phyloP scores from a whole-genome alignment of 2,329 filamentous ascomycete genomes.

The Cladosporium colombiae region DNA sequence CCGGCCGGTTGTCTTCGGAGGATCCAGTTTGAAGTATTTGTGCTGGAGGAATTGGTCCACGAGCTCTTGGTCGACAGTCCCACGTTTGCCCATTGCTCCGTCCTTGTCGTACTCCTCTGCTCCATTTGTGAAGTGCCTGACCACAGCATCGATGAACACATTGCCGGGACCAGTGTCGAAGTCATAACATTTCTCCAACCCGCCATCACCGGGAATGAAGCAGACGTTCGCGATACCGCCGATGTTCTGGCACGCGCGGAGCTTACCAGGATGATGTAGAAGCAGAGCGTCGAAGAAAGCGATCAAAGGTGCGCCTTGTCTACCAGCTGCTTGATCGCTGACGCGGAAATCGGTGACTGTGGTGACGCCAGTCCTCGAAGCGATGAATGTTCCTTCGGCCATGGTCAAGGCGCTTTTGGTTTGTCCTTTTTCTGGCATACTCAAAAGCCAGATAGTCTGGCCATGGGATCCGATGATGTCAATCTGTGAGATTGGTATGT shows the following conservation, averaged over 20 bases:
- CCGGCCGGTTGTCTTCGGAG: conserved; percentile 60
- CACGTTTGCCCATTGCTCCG: conserved; percentile 33
- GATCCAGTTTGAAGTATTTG: conserved; percentile 53
- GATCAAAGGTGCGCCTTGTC: conserved; percentile 58
- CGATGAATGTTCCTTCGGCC: conserved; percentile 59
- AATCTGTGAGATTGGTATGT: conserved; percentile 48
- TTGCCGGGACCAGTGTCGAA: conserved; percentile 39
- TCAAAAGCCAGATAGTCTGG: conserved; percentile 60
- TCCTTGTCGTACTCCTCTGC: conserved; percentile 37
- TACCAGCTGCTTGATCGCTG: conserved; percentile 57
- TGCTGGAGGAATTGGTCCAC: conserved; percentile 38
- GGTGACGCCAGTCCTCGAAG: conserved; percentile 58
- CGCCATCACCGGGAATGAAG: conserved; percentile 52
- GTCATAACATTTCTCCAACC: conserved; percentile 31
- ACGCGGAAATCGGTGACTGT: conserved; percentile 61
- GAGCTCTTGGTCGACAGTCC: conserved; percentile 34
- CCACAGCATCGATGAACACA: conserved; percentile 38
- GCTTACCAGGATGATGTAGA: conserved; percentile 58
- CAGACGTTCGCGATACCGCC: conserved; percentile 63
- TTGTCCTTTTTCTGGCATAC: conserved; percentile 53
- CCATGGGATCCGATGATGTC: conserved; percentile 60
- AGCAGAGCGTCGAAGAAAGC: conserved; percentile 60
- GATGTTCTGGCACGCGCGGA: conserved; percentile 63
- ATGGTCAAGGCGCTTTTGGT: conserved; percentile 55
- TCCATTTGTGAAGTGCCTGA: conserved; percentile 35